phyloP scores from a whole-genome alignment of 176 grass and related monocot genomes.

The Triticum dicoccoides region DNA sequence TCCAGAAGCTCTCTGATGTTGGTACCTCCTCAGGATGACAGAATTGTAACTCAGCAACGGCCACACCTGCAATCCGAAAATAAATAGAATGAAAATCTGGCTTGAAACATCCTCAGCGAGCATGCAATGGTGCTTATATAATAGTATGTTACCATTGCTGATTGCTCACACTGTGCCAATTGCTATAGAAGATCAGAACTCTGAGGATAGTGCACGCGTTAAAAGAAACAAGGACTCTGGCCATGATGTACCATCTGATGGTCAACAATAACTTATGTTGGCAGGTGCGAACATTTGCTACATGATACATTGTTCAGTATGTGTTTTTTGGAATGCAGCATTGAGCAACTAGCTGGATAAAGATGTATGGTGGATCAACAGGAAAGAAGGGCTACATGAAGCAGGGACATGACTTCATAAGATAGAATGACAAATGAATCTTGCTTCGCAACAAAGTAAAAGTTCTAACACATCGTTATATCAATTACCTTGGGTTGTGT shows the following conservation, averaged over 20 bases:
- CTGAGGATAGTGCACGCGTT: neutral
- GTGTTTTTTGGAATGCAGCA: constrained; percentile 27
- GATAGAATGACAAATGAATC: constrained; percentile 24
- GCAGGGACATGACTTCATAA: neutral
- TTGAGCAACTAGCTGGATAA: constrained; percentile 10
- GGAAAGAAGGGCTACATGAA: constrained; percentile 20
- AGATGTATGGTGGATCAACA: constrained; percentile 11
- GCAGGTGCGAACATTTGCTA: neutral
- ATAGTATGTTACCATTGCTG: neutral
- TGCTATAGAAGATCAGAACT: neutral
- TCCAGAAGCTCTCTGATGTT: constrained; percentile 57
- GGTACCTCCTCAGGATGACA: constrained; percentile 45
- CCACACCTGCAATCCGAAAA: constrained; percentile 42
- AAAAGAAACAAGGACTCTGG: neutral
- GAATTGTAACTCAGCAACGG: constrained; percentile 72
- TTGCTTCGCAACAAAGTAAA: constrained; percentile 5
- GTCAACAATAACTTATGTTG: neutral
- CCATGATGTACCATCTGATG: neutral
- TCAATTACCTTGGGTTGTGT: constrained; percentile 70
- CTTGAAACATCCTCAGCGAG: neutral
- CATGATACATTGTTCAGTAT: constrained; percentile 18
- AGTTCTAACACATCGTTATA: neutral
- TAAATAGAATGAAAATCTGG: constrained; percentile 11
- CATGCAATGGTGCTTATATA: neutral
- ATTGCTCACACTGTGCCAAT: neutral